Conservation (phyloP, 352 stramenopile genomes). For the Ochromonadaceae sp. region DNA sequence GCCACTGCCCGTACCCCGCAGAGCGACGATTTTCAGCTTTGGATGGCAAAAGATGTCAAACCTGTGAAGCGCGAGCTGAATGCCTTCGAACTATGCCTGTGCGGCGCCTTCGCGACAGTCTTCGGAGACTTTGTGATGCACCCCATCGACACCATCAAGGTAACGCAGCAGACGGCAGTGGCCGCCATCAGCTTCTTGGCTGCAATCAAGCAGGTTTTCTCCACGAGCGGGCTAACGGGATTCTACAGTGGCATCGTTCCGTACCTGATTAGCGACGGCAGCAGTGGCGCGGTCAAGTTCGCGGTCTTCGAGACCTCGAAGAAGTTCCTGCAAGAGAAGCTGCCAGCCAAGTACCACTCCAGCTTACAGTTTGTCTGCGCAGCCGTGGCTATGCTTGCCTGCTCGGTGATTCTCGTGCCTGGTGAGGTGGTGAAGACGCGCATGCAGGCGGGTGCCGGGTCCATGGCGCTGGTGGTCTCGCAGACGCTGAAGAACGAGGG, state of each 20-base stretch:
- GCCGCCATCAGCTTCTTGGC: conserved; percentile 20
- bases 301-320: conserved; percentile 73
- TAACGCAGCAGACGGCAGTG: conserved; percentile 49
- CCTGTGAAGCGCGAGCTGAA: conserved; percentile 19
- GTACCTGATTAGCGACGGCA: conserved; percentile 30
- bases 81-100: conserved; percentile 17
- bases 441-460: conserved; percentile 29
- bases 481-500: conserved; percentile 25
- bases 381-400: conserved; percentile 33
- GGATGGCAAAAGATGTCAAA: too few species aligned
- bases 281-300: conserved; percentile 60
- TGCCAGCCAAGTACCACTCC: conserved; percentile 23
- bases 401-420: conserved; percentile 32
- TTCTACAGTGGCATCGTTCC: conserved; percentile 35
- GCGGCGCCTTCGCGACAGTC: conserved; percentile 29
- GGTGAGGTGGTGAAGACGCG: conserved; percentile 37
- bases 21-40: too few species aligned
- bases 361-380: conserved; percentile 26
- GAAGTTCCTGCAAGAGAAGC: conserved; percentile 33
- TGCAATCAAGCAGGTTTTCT: conserved; percentile 20
- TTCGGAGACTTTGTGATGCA: conserved; percentile 63
- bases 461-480: conserved; percentile 20
- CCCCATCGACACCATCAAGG: conserved; percentile 85
- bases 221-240: conserved; percentile 17
- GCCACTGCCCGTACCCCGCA: too few species aligned